Conservation (phyloP, 164 flowering plant species). For the Stephania japonica region DNA sequence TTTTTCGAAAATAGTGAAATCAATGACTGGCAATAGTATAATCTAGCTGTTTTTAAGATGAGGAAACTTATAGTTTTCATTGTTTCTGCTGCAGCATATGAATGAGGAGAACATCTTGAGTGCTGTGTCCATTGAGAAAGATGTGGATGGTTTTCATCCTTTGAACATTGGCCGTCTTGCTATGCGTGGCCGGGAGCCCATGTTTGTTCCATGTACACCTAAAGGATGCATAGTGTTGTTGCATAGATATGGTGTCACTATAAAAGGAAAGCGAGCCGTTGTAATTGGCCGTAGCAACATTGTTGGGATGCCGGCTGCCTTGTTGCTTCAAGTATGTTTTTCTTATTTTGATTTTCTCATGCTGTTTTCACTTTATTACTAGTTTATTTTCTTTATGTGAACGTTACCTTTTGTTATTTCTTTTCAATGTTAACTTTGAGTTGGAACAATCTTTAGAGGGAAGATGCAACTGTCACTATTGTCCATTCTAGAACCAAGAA, state of each 20-base stretch:
- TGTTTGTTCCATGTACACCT: conserved; percentile 94
- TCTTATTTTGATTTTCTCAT: neutral
- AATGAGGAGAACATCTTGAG: conserved; percentile 62
- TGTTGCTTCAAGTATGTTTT: conserved; percentile 61
- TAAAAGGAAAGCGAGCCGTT: conserved; percentile 93
- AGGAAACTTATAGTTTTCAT: neutral
- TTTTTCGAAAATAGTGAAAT: too few species aligned
- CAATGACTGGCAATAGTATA: neutral
- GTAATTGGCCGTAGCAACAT: conserved; percentile 98
- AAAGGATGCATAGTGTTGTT: conserved; percentile 91
- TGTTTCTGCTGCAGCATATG: conserved; percentile 53
- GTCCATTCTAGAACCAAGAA: conserved; percentile 80
- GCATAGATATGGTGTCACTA: conserved; percentile 57
- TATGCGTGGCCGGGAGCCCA: conserved; percentile 82
- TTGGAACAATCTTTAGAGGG: conserved; percentile 47
- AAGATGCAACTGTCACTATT: conserved; percentile 84
- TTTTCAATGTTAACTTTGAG: neutral
- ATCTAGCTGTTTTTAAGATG: neutral
- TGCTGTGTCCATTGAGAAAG: conserved; percentile 82
- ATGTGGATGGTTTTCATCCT: conserved; percentile 96
- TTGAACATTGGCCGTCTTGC: conserved; percentile 88
- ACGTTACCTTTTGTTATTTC: neutral
- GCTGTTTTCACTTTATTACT: neutral
- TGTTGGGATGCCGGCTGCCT: conserved; percentile 93
- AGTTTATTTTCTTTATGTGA: neutral